Evolutionary conservation across 1,139 yeast genomes (phyloP).

Genomic region (Lodderomyces margitis): DNA sequence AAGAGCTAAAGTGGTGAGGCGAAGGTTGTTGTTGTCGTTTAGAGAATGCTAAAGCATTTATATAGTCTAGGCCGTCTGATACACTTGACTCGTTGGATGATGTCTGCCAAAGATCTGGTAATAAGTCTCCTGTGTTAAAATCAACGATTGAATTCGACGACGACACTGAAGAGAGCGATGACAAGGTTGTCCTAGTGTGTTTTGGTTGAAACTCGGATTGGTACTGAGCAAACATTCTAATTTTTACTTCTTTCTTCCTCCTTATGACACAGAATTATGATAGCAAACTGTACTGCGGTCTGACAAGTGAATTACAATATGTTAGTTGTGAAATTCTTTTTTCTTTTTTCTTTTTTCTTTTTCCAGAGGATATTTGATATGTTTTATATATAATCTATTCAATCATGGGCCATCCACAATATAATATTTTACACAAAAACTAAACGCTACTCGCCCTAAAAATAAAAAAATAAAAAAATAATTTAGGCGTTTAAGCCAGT

Average conservation of each 20-base stretch:
- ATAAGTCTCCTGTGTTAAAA: constrained; percentile 27
- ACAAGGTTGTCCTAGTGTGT: neutral
- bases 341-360: neutral
- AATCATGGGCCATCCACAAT: neutral
- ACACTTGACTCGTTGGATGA: constrained; percentile 15
- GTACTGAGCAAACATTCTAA: constrained; percentile 2
- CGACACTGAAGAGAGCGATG: constrained; percentile 22
- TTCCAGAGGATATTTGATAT: neutral
- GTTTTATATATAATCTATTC: neutral
- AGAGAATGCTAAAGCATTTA: constrained; percentile 5
- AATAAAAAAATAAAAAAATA: neutral
- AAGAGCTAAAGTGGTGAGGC: neutral
- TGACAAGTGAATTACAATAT: no score
- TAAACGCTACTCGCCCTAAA: no score
- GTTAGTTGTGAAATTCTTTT: neutral
- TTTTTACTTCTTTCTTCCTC: no score
- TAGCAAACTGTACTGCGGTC: no score
- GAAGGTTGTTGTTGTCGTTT: constrained; percentile 4
- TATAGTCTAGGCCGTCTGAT: constrained; percentile 4
- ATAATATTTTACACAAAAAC: neutral
- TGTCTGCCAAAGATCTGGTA: constrained; percentile 38
- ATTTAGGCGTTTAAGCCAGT: neutral
- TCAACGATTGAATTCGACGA: constrained; percentile 24
- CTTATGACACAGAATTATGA: no score
- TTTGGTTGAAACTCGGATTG: neutral